These are phyloP conservation scores for Boechera stricta DNA, from an alignment of 345 rosid genomes.

Conservation along the genomic window DNA sequence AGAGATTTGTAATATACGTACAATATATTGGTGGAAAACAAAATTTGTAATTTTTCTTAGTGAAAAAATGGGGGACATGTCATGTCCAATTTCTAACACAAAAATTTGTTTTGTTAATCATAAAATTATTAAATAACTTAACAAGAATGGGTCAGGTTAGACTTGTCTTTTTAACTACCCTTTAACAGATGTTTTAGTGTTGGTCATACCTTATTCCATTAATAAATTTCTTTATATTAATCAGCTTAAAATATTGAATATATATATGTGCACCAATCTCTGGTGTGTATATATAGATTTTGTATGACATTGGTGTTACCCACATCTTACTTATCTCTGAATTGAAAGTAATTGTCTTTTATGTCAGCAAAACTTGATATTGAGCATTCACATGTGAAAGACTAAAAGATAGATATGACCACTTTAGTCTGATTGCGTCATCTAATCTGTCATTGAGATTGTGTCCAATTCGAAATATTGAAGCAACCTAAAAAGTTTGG, in stretches of 20 bases:
- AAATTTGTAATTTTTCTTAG: too few relatives aligned
- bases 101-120: conserved; percentile 2
- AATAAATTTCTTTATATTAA: not conserved
- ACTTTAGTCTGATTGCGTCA: not conserved
- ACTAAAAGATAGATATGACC: not conserved
- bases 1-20: too few relatives aligned
- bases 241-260: not conserved
- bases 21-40: too few relatives aligned
- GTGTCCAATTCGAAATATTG: conserved; percentile 25
- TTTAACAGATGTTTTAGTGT: conserved; percentile 25
- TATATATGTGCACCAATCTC: not conserved
- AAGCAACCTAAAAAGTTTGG: conserved; percentile 10
- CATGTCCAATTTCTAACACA: not conserved
- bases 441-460: conserved; percentile 15
- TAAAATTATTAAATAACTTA: not conserved
- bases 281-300: not conserved
- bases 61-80: conserved; percentile 3
- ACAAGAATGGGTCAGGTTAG: conserved; percentile 17
- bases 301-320: conserved; percentile 31
- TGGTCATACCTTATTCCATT: not conserved
- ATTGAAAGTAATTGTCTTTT: not conserved
- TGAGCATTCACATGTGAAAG: not conserved
- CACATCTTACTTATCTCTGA: conserved; percentile 30
- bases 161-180: conserved; percentile 23
- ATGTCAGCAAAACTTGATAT: conserved; percentile 7